Conservation (phyloP, 2,329 filamentous ascomycete species). For the Cladosporium sp. region DNA sequence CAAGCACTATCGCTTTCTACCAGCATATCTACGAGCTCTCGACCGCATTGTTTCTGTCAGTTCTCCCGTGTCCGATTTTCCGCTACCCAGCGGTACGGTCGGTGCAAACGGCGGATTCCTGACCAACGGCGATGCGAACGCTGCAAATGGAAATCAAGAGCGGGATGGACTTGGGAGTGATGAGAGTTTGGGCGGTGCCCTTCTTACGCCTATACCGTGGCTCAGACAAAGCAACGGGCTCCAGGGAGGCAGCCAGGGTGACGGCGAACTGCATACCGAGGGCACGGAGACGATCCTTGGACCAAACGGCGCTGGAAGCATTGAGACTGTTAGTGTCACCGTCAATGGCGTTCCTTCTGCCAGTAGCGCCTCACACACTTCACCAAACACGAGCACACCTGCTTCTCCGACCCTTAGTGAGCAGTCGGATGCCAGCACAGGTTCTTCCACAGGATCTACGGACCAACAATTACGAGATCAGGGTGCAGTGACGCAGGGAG, state of each 20-base stretch:
- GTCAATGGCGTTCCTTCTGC: conserved; percentile 54
- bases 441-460: conserved; percentile 29
- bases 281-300: conserved; percentile 76
- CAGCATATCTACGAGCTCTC: conserved; percentile 82
- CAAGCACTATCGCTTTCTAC: conserved; percentile 73
- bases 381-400: conserved; percentile 19
- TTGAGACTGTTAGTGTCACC: conserved; percentile 75
- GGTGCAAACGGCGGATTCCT: conserved; percentile 44
- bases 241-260: conserved; percentile 25
- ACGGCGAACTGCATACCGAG: conserved; percentile 61
- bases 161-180: conserved; percentile 64
- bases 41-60: conserved; percentile 89
- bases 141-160: conserved; percentile 59
- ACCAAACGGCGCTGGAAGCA: conserved; percentile 70
- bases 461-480: conserved; percentile 33
- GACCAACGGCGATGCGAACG: conserved; percentile 47
- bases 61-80: conserved; percentile 73
- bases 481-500: conserved; percentile 71
- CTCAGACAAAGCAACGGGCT: conserved; percentile 39
- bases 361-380: conserved; percentile 19
- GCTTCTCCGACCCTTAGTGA: conserved; percentile 27
- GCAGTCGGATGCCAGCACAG: conserved; percentile 33
- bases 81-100: conserved; percentile 58
- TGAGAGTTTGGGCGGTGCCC: conserved; percentile 80
- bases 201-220: conserved; percentile 94